A percentile compares a stretch with the other conserved stretches of the same genome.
phyloP scores from a whole-genome alignment of 345 rosid genomes.

The Linum lewisii region DNA sequence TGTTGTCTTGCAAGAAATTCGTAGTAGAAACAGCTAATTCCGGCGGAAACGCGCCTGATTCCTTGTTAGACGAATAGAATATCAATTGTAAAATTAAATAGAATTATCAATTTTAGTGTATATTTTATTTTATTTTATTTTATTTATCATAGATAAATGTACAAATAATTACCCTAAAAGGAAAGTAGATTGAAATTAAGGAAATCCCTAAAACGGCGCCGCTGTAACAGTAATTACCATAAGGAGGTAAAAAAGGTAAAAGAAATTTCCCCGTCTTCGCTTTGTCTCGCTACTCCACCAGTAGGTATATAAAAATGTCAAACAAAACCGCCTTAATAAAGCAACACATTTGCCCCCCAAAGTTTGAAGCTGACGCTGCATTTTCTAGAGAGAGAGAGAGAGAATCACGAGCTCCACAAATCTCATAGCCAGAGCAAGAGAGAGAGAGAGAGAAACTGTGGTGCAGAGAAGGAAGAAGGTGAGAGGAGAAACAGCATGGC shows the following conservation, averaged over 20 bases:
- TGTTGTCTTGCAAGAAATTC: too few relatives aligned
- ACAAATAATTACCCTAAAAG: too few relatives aligned
- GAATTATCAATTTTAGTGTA: too few relatives aligned
- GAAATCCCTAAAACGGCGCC: slow-evolving; percentile 1
- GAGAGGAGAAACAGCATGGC: slow-evolving; percentile 20
- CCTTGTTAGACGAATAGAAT: too few relatives aligned
- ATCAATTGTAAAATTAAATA: too few relatives aligned
- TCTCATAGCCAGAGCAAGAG: not conserved
- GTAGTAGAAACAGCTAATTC: too few relatives aligned
- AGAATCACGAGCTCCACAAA: not conserved
- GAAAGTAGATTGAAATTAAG: not conserved
- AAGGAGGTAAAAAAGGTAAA: not conserved
- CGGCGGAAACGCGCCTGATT: too few relatives aligned
- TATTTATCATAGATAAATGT: too few relatives aligned
- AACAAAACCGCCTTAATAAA: not conserved
- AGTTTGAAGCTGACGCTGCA: not conserved
- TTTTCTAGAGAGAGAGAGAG: not conserved
- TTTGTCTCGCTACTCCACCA: not conserved
- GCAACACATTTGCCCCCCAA: not conserved
- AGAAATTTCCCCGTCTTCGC: not conserved
- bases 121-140: too few relatives aligned
- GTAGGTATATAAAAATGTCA: slow-evolving; percentile 13
- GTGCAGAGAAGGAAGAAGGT: not conserved
- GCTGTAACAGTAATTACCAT: not conserved
- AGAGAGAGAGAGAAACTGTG: not conserved